These are phyloP conservation scores for Scytalidium lignicola DNA, from an alignment of 2,329 filamentous ascomycete species.

Conservation along the genomic window DNA sequence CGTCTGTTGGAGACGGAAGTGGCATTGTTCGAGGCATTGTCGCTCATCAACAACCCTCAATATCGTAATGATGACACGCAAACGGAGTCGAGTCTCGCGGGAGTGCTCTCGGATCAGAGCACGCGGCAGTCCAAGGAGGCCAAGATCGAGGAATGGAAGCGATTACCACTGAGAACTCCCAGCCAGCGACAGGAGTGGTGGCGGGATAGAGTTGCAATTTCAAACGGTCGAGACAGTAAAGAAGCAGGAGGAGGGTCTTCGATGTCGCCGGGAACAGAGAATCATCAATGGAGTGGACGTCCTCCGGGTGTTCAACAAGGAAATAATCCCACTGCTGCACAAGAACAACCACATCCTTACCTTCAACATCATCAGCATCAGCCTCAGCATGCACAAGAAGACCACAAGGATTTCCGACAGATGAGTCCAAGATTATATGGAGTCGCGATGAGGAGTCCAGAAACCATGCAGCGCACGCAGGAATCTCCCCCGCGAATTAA, in stretches of 20 bases:
- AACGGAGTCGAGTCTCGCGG: neutral
- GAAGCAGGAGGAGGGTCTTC: neutral
- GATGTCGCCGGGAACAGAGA: neutral
- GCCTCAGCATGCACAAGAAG: too few relatives aligned
- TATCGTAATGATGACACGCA: neutral
- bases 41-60: neutral
- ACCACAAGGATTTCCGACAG: too few relatives aligned
- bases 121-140: neutral
- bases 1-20: conserved; percentile 28
- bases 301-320: too few relatives aligned
- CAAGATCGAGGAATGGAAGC: conserved; percentile 1
- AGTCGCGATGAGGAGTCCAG: too few relatives aligned
- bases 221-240: neutral
- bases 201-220: neutral
- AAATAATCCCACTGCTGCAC: too few relatives aligned
- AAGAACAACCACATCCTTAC: too few relatives aligned
- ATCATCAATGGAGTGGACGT: neutral
- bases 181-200: neutral
- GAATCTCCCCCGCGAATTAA: too few relatives aligned
- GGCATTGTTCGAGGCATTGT: conserved; percentile 20
- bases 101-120: neutral
- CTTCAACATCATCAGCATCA: too few relatives aligned
- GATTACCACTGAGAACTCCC: neutral
- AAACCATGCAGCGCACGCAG: too few relatives aligned
- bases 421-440: too few relatives aligned